phyloP scores from a whole-genome alignment of 768 basidiomycete species.

The Lactarius deliciosus region DNA sequence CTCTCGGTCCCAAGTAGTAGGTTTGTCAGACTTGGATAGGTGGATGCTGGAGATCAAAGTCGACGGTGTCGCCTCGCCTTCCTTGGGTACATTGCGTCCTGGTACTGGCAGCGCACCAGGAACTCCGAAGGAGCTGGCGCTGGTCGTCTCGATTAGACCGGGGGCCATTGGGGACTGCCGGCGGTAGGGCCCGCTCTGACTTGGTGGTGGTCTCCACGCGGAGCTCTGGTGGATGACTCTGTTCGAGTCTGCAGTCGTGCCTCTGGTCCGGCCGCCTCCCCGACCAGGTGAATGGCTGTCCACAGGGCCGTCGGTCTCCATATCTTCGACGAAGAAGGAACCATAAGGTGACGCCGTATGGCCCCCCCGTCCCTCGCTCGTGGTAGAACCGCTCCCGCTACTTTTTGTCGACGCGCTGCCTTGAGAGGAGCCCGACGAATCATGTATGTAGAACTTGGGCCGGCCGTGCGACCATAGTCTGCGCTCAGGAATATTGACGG shows the following conservation, averaged over 20 bases:
- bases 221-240: background rate
- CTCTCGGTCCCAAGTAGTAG: constrained; percentile 6
- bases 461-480: constrained; percentile 3
- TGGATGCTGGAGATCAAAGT: constrained; percentile 7
- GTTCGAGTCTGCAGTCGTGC: background rate
- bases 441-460: constrained; percentile 13
- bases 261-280: background rate
- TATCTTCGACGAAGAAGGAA: constrained; percentile 22
- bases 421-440: constrained; percentile 13
- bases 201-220: background rate
- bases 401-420: constrained; percentile 12
- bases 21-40: constrained; percentile 1
- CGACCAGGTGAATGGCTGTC: background rate
- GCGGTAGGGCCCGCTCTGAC: background rate
- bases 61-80: background rate
- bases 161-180: constrained; percentile 2
- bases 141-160: background rate
- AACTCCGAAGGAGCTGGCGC: background rate
- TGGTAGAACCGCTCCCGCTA: constrained; percentile 2
- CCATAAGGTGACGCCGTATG: constrained; percentile 21
- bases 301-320: constrained; percentile 13
- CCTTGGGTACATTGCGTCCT: too few relatives aligned
- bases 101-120: background rate
- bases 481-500: background rate
- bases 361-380: background rate